These are phyloP conservation scores for Xylaria flabelliformis DNA, from an alignment of 495 filamentous ascomycete species.

Conservation along the genomic window DNA sequence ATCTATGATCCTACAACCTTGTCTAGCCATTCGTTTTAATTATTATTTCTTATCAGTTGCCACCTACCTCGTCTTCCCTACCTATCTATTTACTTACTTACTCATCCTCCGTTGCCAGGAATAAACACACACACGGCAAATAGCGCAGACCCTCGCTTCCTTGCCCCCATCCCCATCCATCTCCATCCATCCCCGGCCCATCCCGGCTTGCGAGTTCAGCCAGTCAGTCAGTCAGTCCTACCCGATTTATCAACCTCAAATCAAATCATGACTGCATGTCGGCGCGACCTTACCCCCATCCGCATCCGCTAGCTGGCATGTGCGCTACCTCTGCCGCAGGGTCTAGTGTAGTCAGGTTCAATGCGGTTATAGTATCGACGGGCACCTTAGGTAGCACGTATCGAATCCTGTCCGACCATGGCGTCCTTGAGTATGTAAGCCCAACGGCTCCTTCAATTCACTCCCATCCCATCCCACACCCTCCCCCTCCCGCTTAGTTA, in stretches of 20 bases:
- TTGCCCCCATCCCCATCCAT: not conserved
- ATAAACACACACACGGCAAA: not conserved
- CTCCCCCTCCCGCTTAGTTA: not conserved
- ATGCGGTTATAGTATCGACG: constrained; percentile 37
- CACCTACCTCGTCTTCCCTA: not conserved
- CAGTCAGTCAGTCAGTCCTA: not conserved
- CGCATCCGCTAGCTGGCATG: constrained; percentile 37
- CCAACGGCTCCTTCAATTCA: constrained; percentile 11
- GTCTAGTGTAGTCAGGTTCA: constrained; percentile 28
- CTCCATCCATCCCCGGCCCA: not conserved
- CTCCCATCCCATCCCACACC: not conserved
- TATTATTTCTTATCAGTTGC: not conserved
- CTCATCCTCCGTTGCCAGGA: not conserved
- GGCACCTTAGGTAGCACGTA: not conserved
- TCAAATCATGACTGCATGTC: constrained; percentile 40
- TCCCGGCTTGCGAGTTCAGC: constrained; percentile 13
- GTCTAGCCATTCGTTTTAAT: not conserved
- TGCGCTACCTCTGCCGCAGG: constrained; percentile 28
- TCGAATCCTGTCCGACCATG: constrained; percentile 30
- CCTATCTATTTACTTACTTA: not conserved
- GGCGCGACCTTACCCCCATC: constrained; percentile 29
- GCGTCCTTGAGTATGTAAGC: constrained; percentile 44
- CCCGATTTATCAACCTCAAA: constrained; percentile 13
- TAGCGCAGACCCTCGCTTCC: not conserved
- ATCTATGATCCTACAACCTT: not conserved